Base-by-base conservation (phyloP, 768 basidiomycete genomes). In the Termitomyces sp. region DNA sequence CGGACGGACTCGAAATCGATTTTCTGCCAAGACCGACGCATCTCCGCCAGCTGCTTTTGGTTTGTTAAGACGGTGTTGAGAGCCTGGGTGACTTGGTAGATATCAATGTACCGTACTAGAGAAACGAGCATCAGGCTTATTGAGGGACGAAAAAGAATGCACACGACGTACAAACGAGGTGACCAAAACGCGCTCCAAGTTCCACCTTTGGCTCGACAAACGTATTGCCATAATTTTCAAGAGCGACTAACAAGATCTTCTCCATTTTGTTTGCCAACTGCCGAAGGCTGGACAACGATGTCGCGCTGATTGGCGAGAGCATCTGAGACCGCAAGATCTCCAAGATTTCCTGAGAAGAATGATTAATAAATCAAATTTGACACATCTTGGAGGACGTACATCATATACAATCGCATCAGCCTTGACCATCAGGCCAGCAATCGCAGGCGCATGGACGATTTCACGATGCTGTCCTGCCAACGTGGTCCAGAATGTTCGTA, bases 151-250 rank as follows among this genome's bases (percentile, higher is more conserved):
- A 45, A 17, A 26, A 41, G 5, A 34, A 41, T 11, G 42, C 35
- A 19, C 34, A 49, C 35, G 45, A 90, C 88, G 71, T 63, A 91
- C 90, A 80, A 67, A 94, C 88, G 51, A 94, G 81, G 67, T 94
- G 93, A 2, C 91, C 91, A 66, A 94, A 93, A 32, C 93, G 87
- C 38, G 92, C 91, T 19, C 91, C 90, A 53, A 94, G 74, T 65
- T 94, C 93, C 34, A 94, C 90, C 68, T 93, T 93, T 45, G 92
- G 91, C 68, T 92, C 90, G 40, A 93, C 88, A 69, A 94, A 93
- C 15, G 90, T 92, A 64, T 89, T 88, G 17, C 88, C 89, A 57
- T 93, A 94, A 57, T 79, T 80, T 55, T 90, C 89, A 30, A 94
- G 75, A 15, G 93, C 88, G 47, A 87, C 77, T 43, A 93, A 75